Evolutionary conservation across 148 eudicot species (phyloP).

Genomic region (Oxyria digyna): DNA sequence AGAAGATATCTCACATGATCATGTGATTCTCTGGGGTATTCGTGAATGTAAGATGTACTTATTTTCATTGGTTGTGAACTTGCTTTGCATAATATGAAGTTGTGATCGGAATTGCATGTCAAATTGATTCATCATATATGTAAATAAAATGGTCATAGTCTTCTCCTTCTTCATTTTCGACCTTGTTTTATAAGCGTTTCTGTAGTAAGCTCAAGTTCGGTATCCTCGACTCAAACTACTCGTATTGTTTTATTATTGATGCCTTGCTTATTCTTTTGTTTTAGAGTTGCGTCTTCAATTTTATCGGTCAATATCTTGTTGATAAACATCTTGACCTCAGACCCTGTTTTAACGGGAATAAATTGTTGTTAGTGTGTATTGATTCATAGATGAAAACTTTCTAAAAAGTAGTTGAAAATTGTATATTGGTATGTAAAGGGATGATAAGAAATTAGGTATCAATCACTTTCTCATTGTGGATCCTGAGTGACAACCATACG

Average conservation of each 20-base stretch:
- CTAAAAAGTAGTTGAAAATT: too few species aligned
- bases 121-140: conserved; percentile 1
- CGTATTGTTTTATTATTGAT: too few species aligned
- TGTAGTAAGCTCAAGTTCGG: too few species aligned
- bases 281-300: too few species aligned
- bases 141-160: background rate
- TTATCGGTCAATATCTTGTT: too few species aligned
- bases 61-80: background rate
- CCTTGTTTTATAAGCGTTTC: too few species aligned
- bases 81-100: background rate
- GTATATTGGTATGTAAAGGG: background rate
- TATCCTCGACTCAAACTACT: too few species aligned
- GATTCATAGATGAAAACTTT: too few species aligned
- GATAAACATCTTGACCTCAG: too few species aligned
- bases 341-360: background rate
- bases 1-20: background rate
- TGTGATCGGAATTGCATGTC: background rate
- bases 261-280: too few species aligned
- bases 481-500: background rate
- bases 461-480: background rate
- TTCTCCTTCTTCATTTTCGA: background rate
- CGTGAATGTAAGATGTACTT: background rate
- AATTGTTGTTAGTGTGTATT: background rate
- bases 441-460: conserved; percentile 3
- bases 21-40: background rate